These are phyloP conservation scores for Verticillium albo-atrum DNA, from an alignment of 2,329 filamentous ascomycete genomes.

Conservation along the genomic window DNA sequence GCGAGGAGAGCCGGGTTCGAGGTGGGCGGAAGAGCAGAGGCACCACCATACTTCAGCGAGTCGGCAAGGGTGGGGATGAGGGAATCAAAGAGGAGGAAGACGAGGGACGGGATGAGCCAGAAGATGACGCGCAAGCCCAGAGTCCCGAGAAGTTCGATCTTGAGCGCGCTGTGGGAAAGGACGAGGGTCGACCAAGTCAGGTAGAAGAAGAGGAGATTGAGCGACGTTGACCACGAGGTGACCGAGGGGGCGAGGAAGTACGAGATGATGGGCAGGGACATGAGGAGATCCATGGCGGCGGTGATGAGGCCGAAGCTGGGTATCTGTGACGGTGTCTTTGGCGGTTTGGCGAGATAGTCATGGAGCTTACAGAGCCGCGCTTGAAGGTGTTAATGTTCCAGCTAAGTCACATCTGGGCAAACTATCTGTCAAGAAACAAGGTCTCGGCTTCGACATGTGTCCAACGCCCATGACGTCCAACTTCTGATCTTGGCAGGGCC, in stretches of 20 bases:
- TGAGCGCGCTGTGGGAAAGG: conserved; percentile 68
- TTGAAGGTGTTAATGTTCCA: too few species aligned
- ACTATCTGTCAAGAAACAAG: too few species aligned
- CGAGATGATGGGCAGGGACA: conserved; percentile 69
- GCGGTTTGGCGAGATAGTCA: not conserved
- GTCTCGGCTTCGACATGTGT: not conserved
- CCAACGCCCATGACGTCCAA: not conserved
- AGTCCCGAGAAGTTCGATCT: conserved; percentile 70
- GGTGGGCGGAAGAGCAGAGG: conserved; percentile 43
- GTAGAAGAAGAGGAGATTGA: conserved; percentile 87
- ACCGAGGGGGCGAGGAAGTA: conserved; percentile 59
- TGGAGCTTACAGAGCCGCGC: too few species aligned
- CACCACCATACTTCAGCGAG: conserved; percentile 63
- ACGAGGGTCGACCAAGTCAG: conserved; percentile 85
- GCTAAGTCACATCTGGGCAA: too few species aligned
- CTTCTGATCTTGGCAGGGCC: not conserved
- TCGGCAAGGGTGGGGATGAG: conserved; percentile 64
- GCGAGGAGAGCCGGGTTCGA: conserved; percentile 23
- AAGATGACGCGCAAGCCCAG: conserved; percentile 63
- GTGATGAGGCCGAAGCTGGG: conserved; percentile 6
- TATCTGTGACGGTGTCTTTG: not conserved
- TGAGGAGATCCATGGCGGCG: conserved; percentile 55
- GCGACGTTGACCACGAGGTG: conserved; percentile 69
- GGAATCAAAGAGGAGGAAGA: conserved; percentile 71
- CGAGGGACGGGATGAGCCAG: conserved; percentile 67